Percentiles rank a stretch among this genome's conserved stretches.
These are phyloP conservation scores for bread wheat (Triticum aestivum) DNA, from an alignment of 176 grass and related monocot genomes.

Conservation along the genomic window DNA sequence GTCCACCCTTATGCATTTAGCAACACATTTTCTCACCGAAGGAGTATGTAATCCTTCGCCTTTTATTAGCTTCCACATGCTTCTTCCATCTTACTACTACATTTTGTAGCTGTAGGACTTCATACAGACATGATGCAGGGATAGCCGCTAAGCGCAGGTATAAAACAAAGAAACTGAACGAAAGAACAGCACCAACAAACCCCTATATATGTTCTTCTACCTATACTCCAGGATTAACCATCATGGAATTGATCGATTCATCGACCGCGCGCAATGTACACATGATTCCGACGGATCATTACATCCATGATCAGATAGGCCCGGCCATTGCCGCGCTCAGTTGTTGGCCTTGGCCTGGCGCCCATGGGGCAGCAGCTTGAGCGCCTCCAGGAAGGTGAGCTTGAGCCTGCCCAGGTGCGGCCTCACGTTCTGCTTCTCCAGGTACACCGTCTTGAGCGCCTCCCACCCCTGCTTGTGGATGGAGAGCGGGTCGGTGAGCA, in stretches of 20 bases:
- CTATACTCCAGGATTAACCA: background rate
- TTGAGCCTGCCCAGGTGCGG: constrained; percentile 79
- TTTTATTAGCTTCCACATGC: constrained; percentile 13
- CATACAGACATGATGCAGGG: background rate
- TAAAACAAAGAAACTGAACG: constrained; percentile 20
- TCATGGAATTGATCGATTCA: background rate
- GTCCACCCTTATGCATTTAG: background rate
- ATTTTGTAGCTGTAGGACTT: background rate
- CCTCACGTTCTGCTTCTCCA: constrained; percentile 84
- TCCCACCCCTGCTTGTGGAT: constrained; percentile 73
- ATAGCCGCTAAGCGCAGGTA: background rate
- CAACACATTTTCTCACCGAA: background rate
- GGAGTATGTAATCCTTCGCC: background rate
- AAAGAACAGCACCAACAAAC: constrained; percentile 7
- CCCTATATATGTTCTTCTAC: background rate
- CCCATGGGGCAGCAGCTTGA: constrained; percentile 60
- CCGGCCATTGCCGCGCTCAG: background rate
- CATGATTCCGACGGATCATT: background rate
- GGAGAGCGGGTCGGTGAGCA: constrained; percentile 55
- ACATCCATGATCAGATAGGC: background rate
- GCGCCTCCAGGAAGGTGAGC: constrained; percentile 66
- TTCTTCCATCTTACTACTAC: constrained; percentile 1
- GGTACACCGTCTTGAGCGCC: constrained; percentile 63
- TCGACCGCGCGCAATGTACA: background rate
- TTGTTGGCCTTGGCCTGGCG: background rate